These are phyloP conservation scores for Panicum hallii DNA, from an alignment of 202 grass and related monocot genomes.

Conservation along the genomic window DNA sequence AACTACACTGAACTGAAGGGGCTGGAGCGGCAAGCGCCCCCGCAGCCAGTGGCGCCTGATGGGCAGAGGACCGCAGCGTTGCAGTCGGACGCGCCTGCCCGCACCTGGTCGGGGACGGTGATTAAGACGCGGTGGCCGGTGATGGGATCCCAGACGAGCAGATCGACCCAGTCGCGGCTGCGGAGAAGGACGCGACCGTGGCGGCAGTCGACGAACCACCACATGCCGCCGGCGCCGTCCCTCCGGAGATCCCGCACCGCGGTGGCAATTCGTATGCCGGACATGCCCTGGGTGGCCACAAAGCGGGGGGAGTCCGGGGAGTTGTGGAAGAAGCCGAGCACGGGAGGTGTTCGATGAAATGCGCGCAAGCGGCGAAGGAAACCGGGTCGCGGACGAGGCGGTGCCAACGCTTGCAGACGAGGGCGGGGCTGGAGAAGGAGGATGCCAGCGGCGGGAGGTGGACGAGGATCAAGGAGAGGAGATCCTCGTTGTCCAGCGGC, in stretches of 20 bases:
- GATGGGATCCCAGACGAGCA: conserved; percentile 38
- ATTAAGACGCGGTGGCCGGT: background rate
- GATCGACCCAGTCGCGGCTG: background rate
- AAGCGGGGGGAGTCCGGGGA: background rate
- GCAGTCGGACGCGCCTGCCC: background rate
- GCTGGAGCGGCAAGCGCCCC: background rate
- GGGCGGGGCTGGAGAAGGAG: background rate
- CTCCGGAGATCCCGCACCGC: background rate
- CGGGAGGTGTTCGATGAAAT: conserved; percentile 26
- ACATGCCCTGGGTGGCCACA: background rate
- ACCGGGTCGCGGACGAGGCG: background rate
- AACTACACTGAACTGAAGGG: background rate
- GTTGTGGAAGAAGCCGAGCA: conserved; percentile 41
- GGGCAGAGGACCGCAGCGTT: conserved; percentile 15
- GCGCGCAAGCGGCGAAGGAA: conserved; percentile 3
- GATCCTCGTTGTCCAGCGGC: conserved; percentile 8
- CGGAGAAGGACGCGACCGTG: conserved; percentile 33
- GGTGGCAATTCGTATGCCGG: background rate
- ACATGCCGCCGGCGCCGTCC: conserved; percentile 25
- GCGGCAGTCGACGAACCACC: conserved; percentile 42
- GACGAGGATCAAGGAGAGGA: conserved; percentile 14
- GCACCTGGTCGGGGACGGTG: background rate
- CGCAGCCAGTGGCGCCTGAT: background rate
- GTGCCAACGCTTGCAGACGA: conserved; percentile 16
- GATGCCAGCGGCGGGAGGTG: background rate